Evolutionary conservation across 2,329 filamentous ascomycete species (phyloP), one percentile per base, ranked within the genome.

Genomic region (Aspergillus spinulosporus): DNA sequence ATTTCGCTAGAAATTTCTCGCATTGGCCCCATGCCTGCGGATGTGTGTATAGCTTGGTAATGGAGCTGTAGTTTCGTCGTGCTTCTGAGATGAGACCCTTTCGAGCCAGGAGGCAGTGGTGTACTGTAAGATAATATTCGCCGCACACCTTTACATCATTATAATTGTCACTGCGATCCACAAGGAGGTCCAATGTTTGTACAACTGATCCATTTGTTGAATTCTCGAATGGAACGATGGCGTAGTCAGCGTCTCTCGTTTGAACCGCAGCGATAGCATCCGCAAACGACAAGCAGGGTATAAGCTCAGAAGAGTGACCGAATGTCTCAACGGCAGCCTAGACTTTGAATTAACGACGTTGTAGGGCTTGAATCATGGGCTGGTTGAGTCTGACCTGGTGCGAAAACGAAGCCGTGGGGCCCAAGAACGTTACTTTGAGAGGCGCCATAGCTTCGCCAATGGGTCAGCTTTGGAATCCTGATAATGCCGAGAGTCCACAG

Each of bases 21-120:
- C 92, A 97, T 76, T 99, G 94, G 28, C 92, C 92, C 80, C 94
- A 96, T 29, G 92, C 94, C 75, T 99, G 94, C 7, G 93, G 92
- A 74, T 99, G 94, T 26, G 90, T 94, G 77, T 96, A 96, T 40
- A 99, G 75, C 67, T 88, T 87, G 64, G 81, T 83, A 66, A 97
- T 82, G 64, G 88, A 68, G 80, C 54, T 76, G 73, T 59, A 92
- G 11, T 62, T 53, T 43, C 57, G 50, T 57, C 61, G 63, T 45
- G 61, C 62, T 12, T 49, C 43, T 8, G 60, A 53, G 40, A 61
- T 64, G 57, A 64, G 58, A 43, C 64, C 63, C 51, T 69, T 71
- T 48, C 64, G 69, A 42, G 72, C 90, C 4, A 97, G 78, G 0
- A 99, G 82, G 68, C 87, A 97, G 75, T 97, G 94, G 73, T 91